phyloP scores from a whole-genome alignment of 768 basidiomycete genomes.

The Suillus decipiens region DNA sequence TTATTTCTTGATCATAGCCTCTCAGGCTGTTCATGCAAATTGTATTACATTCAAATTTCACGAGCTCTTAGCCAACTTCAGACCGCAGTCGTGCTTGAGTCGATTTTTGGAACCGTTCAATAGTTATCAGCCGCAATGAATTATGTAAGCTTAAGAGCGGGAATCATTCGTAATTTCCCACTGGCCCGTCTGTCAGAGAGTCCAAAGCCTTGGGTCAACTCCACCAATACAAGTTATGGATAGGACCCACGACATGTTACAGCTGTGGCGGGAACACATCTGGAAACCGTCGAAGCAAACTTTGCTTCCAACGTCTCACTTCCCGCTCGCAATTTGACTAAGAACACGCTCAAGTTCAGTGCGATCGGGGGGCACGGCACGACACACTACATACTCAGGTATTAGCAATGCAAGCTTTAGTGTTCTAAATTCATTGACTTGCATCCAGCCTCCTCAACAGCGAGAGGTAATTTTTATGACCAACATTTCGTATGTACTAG shows the following conservation, averaged over 20 bases:
- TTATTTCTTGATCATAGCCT: no score
- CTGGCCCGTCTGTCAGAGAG: no score
- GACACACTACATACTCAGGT: neutral
- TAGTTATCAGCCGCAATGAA: no score
- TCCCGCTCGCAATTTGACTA: neutral
- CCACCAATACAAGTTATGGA: neutral
- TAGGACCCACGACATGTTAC: neutral
- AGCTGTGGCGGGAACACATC: neutral
- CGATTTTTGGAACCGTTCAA: no score
- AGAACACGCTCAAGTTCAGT: neutral
- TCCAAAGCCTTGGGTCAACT: no score
- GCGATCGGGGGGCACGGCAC: neutral
- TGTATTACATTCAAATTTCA: no score
- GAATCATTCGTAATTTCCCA: no score
- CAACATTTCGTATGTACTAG: neutral
- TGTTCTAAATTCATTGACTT: neutral
- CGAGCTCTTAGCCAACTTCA: no score
- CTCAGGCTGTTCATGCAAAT: no score
- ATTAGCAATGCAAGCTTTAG: conserved; percentile 17
- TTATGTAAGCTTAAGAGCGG: no score
- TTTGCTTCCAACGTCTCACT: neutral
- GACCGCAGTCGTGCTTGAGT: no score
- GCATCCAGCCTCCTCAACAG: neutral
- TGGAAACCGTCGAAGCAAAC: neutral
- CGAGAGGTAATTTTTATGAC: neutral